Base-by-base conservation (phyloP, 2,329 filamentous ascomycete species). In the Dothidotthia symphoricarpi region DNA sequence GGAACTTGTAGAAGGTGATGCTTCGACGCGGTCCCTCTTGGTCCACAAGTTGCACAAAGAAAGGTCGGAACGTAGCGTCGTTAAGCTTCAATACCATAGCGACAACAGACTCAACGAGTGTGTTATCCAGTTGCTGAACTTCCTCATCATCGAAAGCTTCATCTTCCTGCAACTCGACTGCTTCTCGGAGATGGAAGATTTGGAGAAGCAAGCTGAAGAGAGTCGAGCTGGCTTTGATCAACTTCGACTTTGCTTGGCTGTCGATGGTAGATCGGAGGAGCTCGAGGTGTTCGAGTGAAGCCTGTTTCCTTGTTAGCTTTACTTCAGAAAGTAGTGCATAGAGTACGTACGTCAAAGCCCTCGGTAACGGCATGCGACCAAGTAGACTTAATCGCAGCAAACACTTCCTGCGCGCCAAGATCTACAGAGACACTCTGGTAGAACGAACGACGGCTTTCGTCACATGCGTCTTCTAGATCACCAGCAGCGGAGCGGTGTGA, bases 11-110 rank as follows among this genome's bases (percentile, higher is more conserved):
- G 49, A 95, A 78, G 45, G 83, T 88, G 45, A 84, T 83, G 28
- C 85, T 77, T 13, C 89, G 81, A 31, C 41, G 37, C 10, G 47
- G 41, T 5, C 49, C 49, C 47, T 57, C 78, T 86, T 90, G 96
- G 40, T 95, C 88, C 30, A 94, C 75, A n/a, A 96, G 72, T 49
- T 85, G 81, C 12, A 82, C 77, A 71, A 97, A 98, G 47, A 98
- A 82, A 1, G 93, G 94, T 10, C 90, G 79, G 80, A 98, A 98
- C 0, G 86, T 82, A 1, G 86, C 83, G 62, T 98, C 93, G 69
- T 96, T 97, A 45, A 98, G 79, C 74, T 97, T 97, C 73, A 95
- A 88, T 36, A 95, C 86, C 82, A 96, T 93, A 67, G 88, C 86
- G 42, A 98, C 78, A 0, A 83, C 80, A 10, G 85, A 81, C 8